phyloP scores from a whole-genome alignment of 1,284 basidiomycete genomes.

The Irpex sp. region DNA sequence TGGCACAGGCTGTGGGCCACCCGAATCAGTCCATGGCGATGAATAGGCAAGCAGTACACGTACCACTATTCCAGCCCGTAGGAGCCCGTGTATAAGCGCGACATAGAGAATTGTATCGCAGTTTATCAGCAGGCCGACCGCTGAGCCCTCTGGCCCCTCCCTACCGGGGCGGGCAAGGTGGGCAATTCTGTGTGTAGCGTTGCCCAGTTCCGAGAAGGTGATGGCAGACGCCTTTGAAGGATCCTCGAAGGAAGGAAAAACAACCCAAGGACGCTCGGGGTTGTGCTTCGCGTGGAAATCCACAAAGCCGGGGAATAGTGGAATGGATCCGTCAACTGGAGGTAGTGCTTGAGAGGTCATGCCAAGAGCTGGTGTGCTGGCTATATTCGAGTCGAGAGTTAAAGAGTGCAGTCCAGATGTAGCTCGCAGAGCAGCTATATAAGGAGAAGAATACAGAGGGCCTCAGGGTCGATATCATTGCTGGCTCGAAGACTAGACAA shows the following conservation, averaged over 20 bases:
- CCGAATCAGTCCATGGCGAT: too few species aligned
- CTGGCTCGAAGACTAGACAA: too few species aligned
- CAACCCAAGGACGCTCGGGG: slow-evolving; percentile 18
- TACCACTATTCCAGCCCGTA: slow-evolving; percentile 26
- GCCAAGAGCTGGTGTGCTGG: neutral
- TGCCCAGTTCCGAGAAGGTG: slow-evolving; percentile 5
- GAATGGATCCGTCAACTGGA: slow-evolving; percentile 14
- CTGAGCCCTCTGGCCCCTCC: slow-evolving; percentile 13
- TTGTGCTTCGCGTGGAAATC: slow-evolving; percentile 32
- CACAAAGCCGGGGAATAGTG: slow-evolving; percentile 15
- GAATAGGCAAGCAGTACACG: too few species aligned
- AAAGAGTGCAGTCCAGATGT: neutral
- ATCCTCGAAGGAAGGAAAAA: slow-evolving; percentile 7
- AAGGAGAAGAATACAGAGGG: neutral
- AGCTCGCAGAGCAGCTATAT: neutral
- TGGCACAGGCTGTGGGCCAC: slow-evolving; percentile 17
- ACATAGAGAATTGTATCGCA: slow-evolving; percentile 28
- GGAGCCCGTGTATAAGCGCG: slow-evolving; percentile 23
- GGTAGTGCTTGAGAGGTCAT: slow-evolving; percentile 6
- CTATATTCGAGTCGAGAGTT: neutral
- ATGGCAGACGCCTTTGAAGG: slow-evolving; percentile 5
- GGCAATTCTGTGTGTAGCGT: slow-evolving; percentile 10
- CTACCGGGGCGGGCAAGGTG: slow-evolving; percentile 1
- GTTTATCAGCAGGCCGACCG: slow-evolving; percentile 27
- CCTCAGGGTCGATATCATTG: neutral